phyloP scores from a whole-genome alignment of 1,284 basidiomycete genomes.

The Mycosarcoma mackinlayi region DNA sequence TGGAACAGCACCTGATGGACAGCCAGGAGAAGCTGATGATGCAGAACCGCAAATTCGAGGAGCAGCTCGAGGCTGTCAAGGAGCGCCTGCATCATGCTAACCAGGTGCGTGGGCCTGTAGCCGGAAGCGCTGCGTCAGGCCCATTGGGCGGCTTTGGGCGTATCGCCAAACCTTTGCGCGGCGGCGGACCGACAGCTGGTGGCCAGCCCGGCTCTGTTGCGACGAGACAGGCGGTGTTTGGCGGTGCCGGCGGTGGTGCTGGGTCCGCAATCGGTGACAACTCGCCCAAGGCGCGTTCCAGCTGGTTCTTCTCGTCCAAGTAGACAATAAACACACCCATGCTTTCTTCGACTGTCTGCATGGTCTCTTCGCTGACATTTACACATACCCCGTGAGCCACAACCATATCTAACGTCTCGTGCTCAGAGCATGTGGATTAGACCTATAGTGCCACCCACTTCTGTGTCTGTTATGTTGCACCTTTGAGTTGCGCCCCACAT shows the following conservation, averaged over 20 bases:
- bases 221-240: constrained; percentile 35
- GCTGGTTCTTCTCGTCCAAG: constrained; percentile 63
- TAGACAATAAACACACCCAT: constrained; percentile 20
- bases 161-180: constrained; percentile 94
- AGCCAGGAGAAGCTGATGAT: constrained; percentile 88
- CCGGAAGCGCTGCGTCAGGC: constrained; percentile 66
- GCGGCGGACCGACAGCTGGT: constrained; percentile 72
- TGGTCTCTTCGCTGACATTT: too few species aligned
- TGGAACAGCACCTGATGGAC: constrained; percentile 90
- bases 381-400: background rate
- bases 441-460: too few species aligned
- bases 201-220: constrained; percentile 46
- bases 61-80: constrained; percentile 88
- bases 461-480: too few species aligned
- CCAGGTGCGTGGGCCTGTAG: constrained; percentile 74
- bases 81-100: constrained; percentile 88
- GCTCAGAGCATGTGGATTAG: too few species aligned
- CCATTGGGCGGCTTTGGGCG: constrained; percentile 84
- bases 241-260: constrained; percentile 1
- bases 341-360: constrained; percentile 7
- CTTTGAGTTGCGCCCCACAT: too few species aligned
- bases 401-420: too few species aligned
- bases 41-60: constrained; percentile 95
- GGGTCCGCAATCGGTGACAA: constrained; percentile 34
- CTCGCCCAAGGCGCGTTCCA: constrained; percentile 55